These are phyloP conservation scores for Myrmaecium sp. DNA, from an alignment of 2,329 filamentous ascomycete species.

Conservation along the genomic window DNA sequence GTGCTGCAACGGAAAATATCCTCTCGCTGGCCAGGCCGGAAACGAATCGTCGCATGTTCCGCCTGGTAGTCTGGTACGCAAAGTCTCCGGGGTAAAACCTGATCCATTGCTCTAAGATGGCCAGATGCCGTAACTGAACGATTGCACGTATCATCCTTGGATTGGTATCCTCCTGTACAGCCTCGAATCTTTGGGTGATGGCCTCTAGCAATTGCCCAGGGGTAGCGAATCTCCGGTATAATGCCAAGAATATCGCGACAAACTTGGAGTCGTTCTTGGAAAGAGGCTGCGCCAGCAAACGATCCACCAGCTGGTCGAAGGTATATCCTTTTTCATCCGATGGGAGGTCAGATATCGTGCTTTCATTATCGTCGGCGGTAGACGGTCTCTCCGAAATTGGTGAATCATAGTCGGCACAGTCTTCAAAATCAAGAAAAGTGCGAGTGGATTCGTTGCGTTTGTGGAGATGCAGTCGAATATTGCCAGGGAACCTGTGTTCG, in stretches of 20 bases:
- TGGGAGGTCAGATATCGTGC: constrained; percentile 17
- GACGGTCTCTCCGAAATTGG: constrained; percentile 50
- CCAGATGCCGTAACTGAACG: constrained; percentile 67
- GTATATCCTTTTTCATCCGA: constrained; percentile 43
- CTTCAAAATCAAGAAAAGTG: constrained; percentile 51
- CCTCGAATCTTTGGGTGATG: constrained; percentile 61
- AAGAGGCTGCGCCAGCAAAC: constrained; percentile 66
- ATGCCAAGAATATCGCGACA: constrained; percentile 69
- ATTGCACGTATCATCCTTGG: constrained; percentile 62
- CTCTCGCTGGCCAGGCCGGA: constrained; percentile 55
- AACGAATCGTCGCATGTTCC: constrained; percentile 59
- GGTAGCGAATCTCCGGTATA: constrained; percentile 86
- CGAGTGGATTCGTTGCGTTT: constrained; percentile 27
- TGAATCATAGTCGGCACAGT: constrained; percentile 51
- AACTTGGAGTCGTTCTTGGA: constrained; percentile 85
- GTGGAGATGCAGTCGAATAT: constrained; percentile 18
- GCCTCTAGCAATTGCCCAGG: constrained; percentile 62
- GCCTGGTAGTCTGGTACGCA: constrained; percentile 57
- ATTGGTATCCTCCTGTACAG: constrained; percentile 46
- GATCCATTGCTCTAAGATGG: constrained; percentile 78
- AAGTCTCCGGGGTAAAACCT: constrained; percentile 85
- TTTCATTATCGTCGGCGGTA: constrained; percentile 42
- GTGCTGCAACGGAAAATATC: constrained; percentile 69
- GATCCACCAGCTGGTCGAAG: constrained; percentile 50
- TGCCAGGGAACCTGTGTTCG: constrained; percentile 8